Base-by-base conservation (phyloP, 768 basidiomycete genomes). In the Zangia roseola region DNA sequence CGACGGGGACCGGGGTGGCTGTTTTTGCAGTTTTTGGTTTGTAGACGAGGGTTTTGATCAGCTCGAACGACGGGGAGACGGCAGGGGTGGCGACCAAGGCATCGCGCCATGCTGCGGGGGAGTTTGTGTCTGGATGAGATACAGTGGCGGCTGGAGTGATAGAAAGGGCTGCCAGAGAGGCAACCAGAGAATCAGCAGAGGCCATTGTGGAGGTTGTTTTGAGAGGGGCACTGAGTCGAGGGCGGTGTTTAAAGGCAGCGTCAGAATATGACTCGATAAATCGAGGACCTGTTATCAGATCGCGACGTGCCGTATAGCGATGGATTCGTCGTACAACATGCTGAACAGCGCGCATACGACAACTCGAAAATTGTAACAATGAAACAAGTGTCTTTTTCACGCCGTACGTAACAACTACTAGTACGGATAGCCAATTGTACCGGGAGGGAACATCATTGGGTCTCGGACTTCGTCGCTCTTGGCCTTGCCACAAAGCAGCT, bases 11-110 rank as follows among this genome's bases (percentile, higher is more conserved):
- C 2, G 91, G 83, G 25, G 79, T 81, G 7, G 88, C 90, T 0
- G 82, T 79, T 68, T 97, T 97, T n/a, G 93, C 87, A 3, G 93
- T 92, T 71, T 94, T 94, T 26, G 94, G 94, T 66, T 97, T 97
- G 84, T 91, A 95, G 47, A 95, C 86, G 57, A 94, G 84, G 40
- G 88, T 89, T 69, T 93, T 94, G 65, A 88, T 78, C 58, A 91
- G 76, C 65, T 88, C 81, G 61, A 86, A 89, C 14, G 74, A 73
- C 40, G 70, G 71, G 2, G 86, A 84, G 20, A 77, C 71, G 12
- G 76, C 70, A 33, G 76, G 56, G 43, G 70, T 67, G 7, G 78
- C 74, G 52, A 77, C 73, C 58, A 97, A 70, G 37, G 84, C 81
- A 37, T 84, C 84, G 55, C 81, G 81, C 93, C 93, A 95, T 38